These are phyloP conservation scores for Loxodes magnus DNA, from an alignment of 73 alveolate genomes.

Conservation along the genomic window DNA sequence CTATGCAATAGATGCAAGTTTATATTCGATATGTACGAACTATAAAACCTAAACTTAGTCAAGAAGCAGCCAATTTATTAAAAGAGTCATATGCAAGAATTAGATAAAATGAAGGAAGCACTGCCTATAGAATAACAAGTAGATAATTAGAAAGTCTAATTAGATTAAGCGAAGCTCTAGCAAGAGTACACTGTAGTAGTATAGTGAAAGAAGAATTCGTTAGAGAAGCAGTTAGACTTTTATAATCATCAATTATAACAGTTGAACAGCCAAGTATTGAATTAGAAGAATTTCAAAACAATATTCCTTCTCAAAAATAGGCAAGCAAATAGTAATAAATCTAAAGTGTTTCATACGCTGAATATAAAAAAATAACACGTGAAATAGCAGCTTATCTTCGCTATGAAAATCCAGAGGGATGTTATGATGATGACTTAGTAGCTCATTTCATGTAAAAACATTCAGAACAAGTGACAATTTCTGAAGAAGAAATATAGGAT, in stretches of 20 bases:
- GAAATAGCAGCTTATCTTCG: too few species aligned
- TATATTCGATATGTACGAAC: slow-evolving; percentile 88
- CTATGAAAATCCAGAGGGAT: too few species aligned
- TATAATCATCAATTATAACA: slow-evolving; percentile 64
- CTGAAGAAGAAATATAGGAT: too few species aligned
- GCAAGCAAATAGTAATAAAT: too few species aligned
- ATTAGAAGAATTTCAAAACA: slow-evolving; percentile 17
- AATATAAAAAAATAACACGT: too few species aligned
- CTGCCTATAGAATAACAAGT: slow-evolving; percentile 93
- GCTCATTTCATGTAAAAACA: too few species aligned
- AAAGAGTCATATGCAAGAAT: slow-evolving; percentile 71
- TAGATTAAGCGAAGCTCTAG: slow-evolving; percentile 89
- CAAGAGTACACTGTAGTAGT: slow-evolving; percentile 81
- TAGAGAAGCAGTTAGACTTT: slow-evolving; percentile 77
- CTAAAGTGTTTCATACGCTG: too few species aligned
- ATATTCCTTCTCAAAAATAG: too few species aligned
- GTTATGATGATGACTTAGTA: too few species aligned
- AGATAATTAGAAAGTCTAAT: slow-evolving; percentile 95
- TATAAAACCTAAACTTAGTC: slow-evolving; percentile 83
- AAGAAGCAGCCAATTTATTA: slow-evolving; percentile 77
- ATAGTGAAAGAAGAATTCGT: slow-evolving; percentile 65
- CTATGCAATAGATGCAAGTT: slow-evolving; percentile 67
- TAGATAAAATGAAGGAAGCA: slow-evolving; percentile 76
- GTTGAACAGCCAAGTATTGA: slow-evolving; percentile 68
- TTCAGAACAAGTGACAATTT: too few species aligned